Conservation (phyloP, 108 stramenopile species). For the Pseudonitzschia multiseries region DNA sequence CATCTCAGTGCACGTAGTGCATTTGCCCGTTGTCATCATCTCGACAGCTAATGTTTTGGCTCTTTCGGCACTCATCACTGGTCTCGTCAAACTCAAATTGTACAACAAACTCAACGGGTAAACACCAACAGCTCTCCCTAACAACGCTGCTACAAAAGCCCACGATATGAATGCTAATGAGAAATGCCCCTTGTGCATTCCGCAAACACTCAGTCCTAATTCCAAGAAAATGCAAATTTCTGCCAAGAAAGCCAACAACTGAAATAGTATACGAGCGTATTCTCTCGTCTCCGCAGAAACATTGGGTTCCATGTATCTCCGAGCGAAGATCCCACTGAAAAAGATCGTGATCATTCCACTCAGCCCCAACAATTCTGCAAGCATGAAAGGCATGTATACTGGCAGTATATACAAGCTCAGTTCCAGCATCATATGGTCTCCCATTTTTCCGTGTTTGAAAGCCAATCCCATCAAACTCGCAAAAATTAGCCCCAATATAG, state of each 20-base stretch:
- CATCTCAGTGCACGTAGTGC: background rate
- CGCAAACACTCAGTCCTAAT: constrained; percentile 68
- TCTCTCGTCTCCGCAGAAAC: constrained; percentile 36
- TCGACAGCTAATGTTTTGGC: background rate
- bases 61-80: background rate
- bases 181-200: constrained; percentile 30
- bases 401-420: constrained; percentile 53
- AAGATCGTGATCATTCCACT: constrained; percentile 87
- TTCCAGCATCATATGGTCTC: constrained; percentile 46
- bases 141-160: constrained; percentile 54
- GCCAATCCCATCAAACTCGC: constrained; percentile 50
- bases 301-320: constrained; percentile 62
- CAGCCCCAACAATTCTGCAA: constrained; percentile 59
- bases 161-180: constrained; percentile 47
- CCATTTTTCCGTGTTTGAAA: constrained; percentile 54
- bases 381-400: constrained; percentile 70
- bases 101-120: constrained; percentile 51
- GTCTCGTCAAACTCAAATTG: constrained; percentile 36
- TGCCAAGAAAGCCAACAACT: constrained; percentile 55
- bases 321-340: constrained; percentile 70
- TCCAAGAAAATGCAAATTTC: constrained; percentile 85
- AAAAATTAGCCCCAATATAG: constrained; percentile 56
- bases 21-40: constrained; percentile 9
- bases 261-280: constrained; percentile 48
- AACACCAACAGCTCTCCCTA: constrained; percentile 64